Percentiles rank a stretch among this genome's conserved stretches.
phyloP scores from a whole-genome alignment of 2,329 filamentous ascomycete genomes.

The Diaporthe nobilis region DNA sequence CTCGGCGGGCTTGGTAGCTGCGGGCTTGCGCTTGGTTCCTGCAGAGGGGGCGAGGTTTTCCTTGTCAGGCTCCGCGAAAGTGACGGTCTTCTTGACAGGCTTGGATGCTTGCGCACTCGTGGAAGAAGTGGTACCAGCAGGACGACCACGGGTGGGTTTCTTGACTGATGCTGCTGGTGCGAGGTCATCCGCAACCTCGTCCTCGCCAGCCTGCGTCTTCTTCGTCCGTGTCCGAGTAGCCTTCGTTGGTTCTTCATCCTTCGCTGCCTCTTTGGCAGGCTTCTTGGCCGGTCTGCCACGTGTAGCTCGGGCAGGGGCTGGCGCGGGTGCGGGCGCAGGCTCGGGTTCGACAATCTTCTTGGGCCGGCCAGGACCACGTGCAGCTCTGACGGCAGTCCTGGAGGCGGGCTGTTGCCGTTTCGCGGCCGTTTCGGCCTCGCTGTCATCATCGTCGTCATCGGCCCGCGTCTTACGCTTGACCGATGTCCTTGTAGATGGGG shows the following conservation, averaged over 20 bases:
- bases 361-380: constrained; percentile 62
- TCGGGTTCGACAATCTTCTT: constrained; percentile 54
- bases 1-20: constrained; percentile 52
- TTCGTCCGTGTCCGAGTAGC: constrained; percentile 47
- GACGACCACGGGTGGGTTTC: constrained; percentile 54
- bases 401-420: constrained; percentile 45
- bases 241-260: constrained; percentile 46
- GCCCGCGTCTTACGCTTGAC: constrained; percentile 68
- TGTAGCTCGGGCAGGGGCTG: constrained; percentile 43
- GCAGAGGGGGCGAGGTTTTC: constrained; percentile 68
- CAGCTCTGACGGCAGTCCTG: constrained; percentile 54
- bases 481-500: constrained; percentile 48
- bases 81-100: constrained; percentile 72
- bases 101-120: constrained; percentile 56
- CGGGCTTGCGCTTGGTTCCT: constrained; percentile 53
- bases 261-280: constrained; percentile 43
- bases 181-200: constrained; percentile 48
- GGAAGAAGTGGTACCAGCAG: constrained; percentile 52
- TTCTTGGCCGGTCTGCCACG: constrained; percentile 53
- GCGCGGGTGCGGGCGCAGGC: constrained; percentile 44
- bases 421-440: constrained; percentile 54
- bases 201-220: constrained; percentile 47
- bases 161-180: constrained; percentile 51
- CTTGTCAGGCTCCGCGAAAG: constrained; percentile 75
- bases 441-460: constrained; percentile 67